A percentile compares a stretch with the other conserved stretches of the same genome.
Conservation (phyloP, 352 stramenopile species). For the Globisporangium mamillatum region DNA sequence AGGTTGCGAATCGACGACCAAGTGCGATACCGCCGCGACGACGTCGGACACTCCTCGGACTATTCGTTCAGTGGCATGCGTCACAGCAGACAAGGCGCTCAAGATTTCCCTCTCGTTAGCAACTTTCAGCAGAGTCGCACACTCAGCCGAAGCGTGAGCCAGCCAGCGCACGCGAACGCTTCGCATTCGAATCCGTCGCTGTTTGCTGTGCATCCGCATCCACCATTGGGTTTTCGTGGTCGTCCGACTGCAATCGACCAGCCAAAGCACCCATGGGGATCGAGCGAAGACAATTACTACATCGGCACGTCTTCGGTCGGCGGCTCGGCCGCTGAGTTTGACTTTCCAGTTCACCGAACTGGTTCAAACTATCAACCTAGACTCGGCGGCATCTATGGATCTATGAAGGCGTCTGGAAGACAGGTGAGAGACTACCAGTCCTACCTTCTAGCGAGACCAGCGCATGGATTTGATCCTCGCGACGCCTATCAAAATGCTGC, state of each 20-base stretch:
- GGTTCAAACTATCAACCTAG: constrained; percentile 6
- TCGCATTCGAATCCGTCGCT: constrained; percentile 2
- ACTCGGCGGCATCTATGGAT: constrained; percentile 8
- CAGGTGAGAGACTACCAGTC: constrained; percentile 5
- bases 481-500: constrained; percentile 25
- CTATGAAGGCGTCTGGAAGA: constrained; percentile 11
- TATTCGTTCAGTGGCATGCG: constrained; percentile 8
- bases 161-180: constrained; percentile 4
- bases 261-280: constrained; percentile 12
- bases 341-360: constrained; percentile 1
- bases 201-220: constrained; percentile 6
- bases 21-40: background rate
- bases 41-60: background rate
- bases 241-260: background rate
- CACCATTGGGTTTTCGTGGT: background rate
- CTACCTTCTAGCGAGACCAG: background rate
- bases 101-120: background rate
- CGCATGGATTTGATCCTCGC: constrained; percentile 20
- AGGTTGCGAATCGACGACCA: constrained; percentile 13
- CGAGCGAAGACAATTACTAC: constrained; percentile 7
- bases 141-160: constrained; percentile 6
- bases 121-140: constrained; percentile 1
- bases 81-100: background rate
- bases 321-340: background rate
- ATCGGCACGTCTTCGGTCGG: background rate